Evolutionary conservation across 2,329 filamentous ascomycete genomes (phyloP).

Genomic region (Sclerotinia glacialis): DNA sequence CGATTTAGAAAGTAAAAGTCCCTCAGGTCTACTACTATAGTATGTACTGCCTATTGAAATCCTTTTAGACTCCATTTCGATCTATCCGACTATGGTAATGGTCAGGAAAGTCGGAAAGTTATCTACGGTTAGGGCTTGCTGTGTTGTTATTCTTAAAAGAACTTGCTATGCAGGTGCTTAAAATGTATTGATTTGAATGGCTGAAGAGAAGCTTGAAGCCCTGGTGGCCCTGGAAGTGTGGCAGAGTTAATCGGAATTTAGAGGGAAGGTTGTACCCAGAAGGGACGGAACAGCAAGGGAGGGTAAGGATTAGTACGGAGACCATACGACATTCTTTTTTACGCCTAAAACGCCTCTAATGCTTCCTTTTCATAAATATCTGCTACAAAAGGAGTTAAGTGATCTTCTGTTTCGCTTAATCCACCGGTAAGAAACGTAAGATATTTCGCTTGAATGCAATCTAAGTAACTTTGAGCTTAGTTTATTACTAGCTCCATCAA

Average conservation of each 20-base stretch:
- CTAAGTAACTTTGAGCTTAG: neutral
- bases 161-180: neutral
- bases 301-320: neutral
- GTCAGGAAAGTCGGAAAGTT: neutral
- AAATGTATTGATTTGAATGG: neutral
- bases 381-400: neutral
- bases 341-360: neutral
- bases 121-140: neutral
- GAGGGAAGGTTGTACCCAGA: neutral
- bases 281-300: neutral
- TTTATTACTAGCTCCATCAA: accelerated
- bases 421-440: neutral
- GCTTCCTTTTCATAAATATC: neutral
- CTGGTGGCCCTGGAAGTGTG: neutral
- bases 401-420: neutral
- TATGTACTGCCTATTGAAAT: neutral
- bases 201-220: neutral
- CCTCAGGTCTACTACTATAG: neutral
- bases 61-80: neutral
- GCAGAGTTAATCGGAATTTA: neutral
- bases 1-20: neutral
- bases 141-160: slow-evolving; percentile 5
- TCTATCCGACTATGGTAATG: neutral
- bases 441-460: neutral
- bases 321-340: neutral